Conservation (phyloP, 345 rosid genomes). For the Pistacia vera region DNA sequence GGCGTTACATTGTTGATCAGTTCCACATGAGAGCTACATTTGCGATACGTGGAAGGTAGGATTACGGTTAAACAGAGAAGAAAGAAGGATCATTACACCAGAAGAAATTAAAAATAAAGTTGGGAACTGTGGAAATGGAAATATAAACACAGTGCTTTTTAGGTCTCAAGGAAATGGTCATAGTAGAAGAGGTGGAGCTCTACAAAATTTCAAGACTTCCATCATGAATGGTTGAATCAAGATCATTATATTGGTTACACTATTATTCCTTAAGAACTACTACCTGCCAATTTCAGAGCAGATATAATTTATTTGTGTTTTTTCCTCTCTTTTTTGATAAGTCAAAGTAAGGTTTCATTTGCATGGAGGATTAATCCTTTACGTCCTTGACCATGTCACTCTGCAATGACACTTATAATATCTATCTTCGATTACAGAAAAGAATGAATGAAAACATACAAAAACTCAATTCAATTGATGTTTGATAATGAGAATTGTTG, state of each 20-base stretch:
- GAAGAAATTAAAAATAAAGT: conserved; percentile 9
- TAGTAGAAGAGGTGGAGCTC: neutral
- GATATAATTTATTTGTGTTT: too few species aligned
- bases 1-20: conserved; percentile 12
- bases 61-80: neutral
- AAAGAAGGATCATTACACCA: neutral
- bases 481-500: too few species aligned
- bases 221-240: neutral
- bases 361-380: too few species aligned
- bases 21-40: neutral
- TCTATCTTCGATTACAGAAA: too few species aligned
- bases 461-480: too few species aligned
- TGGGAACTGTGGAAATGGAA: neutral
- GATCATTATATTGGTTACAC: neutral
- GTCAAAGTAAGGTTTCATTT: too few species aligned
- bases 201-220: neutral
- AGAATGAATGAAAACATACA: too few species aligned
- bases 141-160: neutral
- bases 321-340: too few species aligned
- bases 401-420: too few species aligned
- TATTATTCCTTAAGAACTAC: neutral
- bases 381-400: too few species aligned
- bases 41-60: conserved; percentile 7
- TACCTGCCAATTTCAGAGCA: too few species aligned
- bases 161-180: too few species aligned